These are phyloP conservation scores for Knoxdaviesia capensis DNA, from an alignment of 2,329 filamentous ascomycete genomes.

Conservation along the genomic window DNA sequence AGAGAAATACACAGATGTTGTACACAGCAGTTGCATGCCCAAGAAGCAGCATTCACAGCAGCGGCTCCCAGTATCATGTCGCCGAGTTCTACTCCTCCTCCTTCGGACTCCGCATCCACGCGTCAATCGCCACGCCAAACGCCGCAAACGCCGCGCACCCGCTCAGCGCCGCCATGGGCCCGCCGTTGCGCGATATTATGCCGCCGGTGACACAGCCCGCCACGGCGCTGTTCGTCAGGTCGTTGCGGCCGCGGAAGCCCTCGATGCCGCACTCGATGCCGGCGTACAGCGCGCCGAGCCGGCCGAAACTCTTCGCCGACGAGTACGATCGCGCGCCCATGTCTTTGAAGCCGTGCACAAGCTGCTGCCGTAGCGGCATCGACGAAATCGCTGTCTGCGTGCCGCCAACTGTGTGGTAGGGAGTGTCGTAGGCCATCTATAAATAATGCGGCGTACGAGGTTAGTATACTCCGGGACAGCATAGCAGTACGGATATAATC, in stretches of 20 bases:
- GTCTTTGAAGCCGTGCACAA: slow-evolving; percentile 74
- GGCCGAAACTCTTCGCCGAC: slow-evolving; percentile 85
- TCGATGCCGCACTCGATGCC: slow-evolving; percentile 95
- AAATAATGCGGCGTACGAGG: not conserved
- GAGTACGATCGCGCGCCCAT: slow-evolving; percentile 74
- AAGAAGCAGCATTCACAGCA: no score
- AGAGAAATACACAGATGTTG: not conserved
- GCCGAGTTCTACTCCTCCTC: slow-evolving; percentile 22
- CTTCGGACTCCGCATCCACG: slow-evolving; percentile 65
- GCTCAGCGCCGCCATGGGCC: slow-evolving; percentile 69
- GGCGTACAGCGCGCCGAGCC: slow-evolving; percentile 76
- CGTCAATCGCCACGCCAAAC: slow-evolving; percentile 81
- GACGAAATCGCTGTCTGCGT: slow-evolving; percentile 22
- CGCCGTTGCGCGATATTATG: slow-evolving; percentile 66
- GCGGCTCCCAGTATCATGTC: no score
- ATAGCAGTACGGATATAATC: slow-evolving; percentile 1
- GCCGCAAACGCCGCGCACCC: slow-evolving; percentile 89
- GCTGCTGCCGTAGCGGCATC: slow-evolving; percentile 70
- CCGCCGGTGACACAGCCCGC: slow-evolving; percentile 86
- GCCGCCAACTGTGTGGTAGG: slow-evolving; percentile 37
- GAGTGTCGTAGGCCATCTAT: slow-evolving; percentile 96
- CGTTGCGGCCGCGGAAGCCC: slow-evolving; percentile 81
- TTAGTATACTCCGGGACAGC: not conserved
- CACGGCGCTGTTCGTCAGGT: slow-evolving; percentile 67
- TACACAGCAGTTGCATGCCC: no score